Percentiles rank a stretch among this genome's conserved stretches.
phyloP scores from a whole-genome alignment of 1,139 yeast species.

The Wickerhamiella infanticola region DNA sequence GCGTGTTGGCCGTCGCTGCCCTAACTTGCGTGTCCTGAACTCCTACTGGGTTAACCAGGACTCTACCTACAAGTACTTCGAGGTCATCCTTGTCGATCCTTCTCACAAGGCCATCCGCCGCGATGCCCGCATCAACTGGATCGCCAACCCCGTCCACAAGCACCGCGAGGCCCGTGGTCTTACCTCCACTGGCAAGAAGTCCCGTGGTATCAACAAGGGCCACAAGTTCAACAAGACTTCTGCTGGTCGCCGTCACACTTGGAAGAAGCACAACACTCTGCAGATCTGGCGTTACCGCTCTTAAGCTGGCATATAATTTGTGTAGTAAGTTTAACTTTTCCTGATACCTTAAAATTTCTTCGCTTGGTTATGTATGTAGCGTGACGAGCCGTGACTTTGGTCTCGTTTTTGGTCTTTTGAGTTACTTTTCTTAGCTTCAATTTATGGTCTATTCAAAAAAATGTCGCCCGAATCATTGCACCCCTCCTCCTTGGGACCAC shows the following conservation, averaged over 20 bases:
- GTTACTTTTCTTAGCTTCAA: no score
- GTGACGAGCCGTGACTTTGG: not conserved
- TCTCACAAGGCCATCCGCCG: slow-evolving; percentile 98
- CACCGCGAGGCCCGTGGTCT: slow-evolving; percentile 99
- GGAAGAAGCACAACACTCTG: slow-evolving; percentile 99
- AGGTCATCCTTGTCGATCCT: slow-evolving; percentile 95
- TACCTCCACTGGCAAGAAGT: slow-evolving; percentile 95
- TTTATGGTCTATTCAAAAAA: slow-evolving; percentile 10
- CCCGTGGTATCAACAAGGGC: slow-evolving; percentile 99
- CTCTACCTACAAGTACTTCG: slow-evolving; percentile 98
- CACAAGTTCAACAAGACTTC: slow-evolving; percentile 97
- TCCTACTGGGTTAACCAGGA: slow-evolving; percentile 99
- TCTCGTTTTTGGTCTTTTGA: not conserved
- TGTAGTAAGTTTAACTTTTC: not conserved
- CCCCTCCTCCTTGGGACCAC: slow-evolving; percentile 28
- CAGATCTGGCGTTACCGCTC: slow-evolving; percentile 99
- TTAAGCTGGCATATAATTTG: not conserved
- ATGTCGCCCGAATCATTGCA: slow-evolving; percentile 29
- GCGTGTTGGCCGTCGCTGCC: slow-evolving; percentile 98
- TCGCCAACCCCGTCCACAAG: slow-evolving; percentile 98
- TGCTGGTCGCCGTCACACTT: slow-evolving; percentile 97
- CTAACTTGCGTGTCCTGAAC: slow-evolving; percentile 98
- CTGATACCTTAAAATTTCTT: not conserved
- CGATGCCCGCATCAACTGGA: slow-evolving; percentile 99
- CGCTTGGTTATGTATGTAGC: not conserved